These are phyloP conservation scores for Rhytidhysteron rufulum DNA, from an alignment of 2,329 filamentous ascomycete species.

Conservation along the genomic window DNA sequence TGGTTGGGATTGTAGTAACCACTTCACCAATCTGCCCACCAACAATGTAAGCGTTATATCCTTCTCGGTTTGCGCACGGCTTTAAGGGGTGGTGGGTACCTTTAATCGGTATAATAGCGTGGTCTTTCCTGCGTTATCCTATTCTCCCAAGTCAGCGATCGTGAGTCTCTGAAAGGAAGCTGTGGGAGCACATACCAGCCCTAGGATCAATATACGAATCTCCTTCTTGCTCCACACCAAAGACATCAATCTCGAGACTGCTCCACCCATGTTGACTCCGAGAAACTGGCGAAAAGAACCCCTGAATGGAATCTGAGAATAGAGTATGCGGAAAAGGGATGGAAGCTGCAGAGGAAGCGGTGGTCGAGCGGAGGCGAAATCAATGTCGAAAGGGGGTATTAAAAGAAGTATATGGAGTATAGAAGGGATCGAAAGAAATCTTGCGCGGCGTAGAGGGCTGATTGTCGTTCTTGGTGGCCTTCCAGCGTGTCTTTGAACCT, in stretches of 20 bases:
- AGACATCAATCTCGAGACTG: constrained; percentile 59
- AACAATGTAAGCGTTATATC: background rate
- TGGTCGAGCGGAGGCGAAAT: background rate
- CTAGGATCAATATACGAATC: constrained; percentile 91
- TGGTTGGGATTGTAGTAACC: constrained; percentile 97
- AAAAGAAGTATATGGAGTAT: background rate
- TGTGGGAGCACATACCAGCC: constrained; percentile 64
- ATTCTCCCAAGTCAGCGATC: constrained; percentile 3
- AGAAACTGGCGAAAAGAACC: background rate
- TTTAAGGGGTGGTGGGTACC: constrained; percentile 47
- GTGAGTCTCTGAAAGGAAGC: background rate
- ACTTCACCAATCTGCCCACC: constrained; percentile 83
- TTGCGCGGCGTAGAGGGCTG: background rate
- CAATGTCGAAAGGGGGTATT: background rate
- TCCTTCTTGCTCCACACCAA: constrained; percentile 93
- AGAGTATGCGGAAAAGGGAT: no score
- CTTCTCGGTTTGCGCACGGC: background rate
- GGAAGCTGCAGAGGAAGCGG: background rate
- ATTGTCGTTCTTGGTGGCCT: background rate
- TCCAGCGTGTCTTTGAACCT: background rate
- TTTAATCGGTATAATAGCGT: constrained; percentile 94
- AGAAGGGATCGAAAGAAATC: background rate
- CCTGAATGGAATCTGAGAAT: no score
- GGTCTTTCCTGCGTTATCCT: constrained; percentile 99
- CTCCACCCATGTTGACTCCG: constrained; percentile 49